Conservation (phyloP, 345 rosid species). For the Theobroma cacao region DNA sequence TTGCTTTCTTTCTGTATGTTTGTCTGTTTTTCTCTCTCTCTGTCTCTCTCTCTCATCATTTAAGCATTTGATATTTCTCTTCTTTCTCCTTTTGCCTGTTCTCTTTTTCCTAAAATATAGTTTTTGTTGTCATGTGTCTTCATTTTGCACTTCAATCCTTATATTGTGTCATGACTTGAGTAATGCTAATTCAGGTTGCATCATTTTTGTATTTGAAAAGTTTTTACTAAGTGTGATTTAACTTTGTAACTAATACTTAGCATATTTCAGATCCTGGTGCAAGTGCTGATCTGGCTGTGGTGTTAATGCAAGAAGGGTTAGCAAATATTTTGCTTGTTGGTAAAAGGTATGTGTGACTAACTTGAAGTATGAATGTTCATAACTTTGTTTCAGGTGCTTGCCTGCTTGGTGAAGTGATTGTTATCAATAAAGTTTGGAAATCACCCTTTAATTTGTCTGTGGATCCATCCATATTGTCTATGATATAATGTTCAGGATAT, state of each 20-base stretch:
- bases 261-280: slow-evolving; percentile 79
- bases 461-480: background rate
- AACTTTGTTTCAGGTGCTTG: background rate
- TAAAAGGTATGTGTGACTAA: slow-evolving; percentile 54
- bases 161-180: background rate
- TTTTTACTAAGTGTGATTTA: background rate
- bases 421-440: background rate
- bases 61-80: background rate
- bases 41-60: background rate
- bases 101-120: background rate
- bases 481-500: background rate
- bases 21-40: background rate
- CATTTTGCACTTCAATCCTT: background rate
- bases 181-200: background rate
- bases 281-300: slow-evolving; percentile 88
- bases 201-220: background rate
- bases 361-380: background rate
- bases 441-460: background rate
- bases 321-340: slow-evolving; percentile 84
- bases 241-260: background rate
- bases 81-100: background rate
- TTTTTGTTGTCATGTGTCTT: background rate
- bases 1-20: background rate
- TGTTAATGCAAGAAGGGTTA: slow-evolving; percentile 97
- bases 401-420: background rate